Evolutionary conservation across 768 basidiomycete species (phyloP), one percentile per base, ranked within the genome.

Genomic region (Pulveroboletus sp.): DNA sequence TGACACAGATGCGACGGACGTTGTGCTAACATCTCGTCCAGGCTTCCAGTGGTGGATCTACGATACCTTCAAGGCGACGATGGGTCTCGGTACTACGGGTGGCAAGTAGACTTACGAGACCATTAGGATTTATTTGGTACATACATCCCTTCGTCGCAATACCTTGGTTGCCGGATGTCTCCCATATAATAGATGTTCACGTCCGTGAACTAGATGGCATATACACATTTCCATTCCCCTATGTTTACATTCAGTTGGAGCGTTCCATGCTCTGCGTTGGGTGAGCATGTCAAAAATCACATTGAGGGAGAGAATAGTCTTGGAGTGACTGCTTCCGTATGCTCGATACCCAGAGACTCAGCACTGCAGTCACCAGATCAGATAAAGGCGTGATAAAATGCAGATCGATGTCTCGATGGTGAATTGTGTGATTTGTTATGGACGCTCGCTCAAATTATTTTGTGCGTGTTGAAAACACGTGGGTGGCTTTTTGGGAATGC

Each of bases 31-130:
- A 13, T 14, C 11, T 27, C 22, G 45, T 51, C 65, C 73, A 73
- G 89, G 86, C 64, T 89, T 88, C 86, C 86, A 89, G 76, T 89
- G 87, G 88, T 90, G 89, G 87, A 90, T 92, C 70, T 92, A 91
- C 68, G 90, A 91, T 68, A 75, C 80, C 43, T 91, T 90, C 81
- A 91, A 92, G 76, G 53, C 78, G 30, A 65, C 83, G 48, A 85
- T 91, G 85, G 88, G 88, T 64, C 76, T 91, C 69, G 88, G 88
- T 54, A 91, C 88, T 46, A 89, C 88, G 45, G 88, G 88, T 74
- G 88, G 88, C 69, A 91, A 91, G 74, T 91, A 85, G 70, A 71
- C 2, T 13, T 23, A 6, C 8, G 26, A 24, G 5, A 19, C 6
- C n/a, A 5, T 16, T 5, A 2, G 2, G 11, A 14, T 50, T 19